phyloP scores from a whole-genome alignment of 2,329 filamentous ascomycete species.

The Drechslerella stenobrocha region DNA sequence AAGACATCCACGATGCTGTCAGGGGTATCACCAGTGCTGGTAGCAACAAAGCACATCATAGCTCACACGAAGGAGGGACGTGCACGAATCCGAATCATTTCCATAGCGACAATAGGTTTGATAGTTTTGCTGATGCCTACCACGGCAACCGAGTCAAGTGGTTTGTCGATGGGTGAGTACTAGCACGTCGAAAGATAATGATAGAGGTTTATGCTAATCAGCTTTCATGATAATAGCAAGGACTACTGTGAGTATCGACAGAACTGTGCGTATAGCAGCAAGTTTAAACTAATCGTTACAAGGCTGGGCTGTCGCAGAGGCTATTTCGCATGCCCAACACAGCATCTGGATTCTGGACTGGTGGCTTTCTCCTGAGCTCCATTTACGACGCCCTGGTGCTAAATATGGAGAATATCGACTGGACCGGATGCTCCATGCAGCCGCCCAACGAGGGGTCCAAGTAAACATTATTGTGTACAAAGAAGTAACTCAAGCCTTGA shows the following conservation, averaged over 20 bases:
- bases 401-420: slow-evolving; percentile 78
- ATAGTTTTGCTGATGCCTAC: slow-evolving; percentile 73
- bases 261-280: neutral
- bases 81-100: slow-evolving; percentile 39
- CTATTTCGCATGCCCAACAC: slow-evolving; percentile 74
- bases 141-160: slow-evolving; percentile 77
- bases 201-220: neutral
- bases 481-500: slow-evolving; percentile 73
- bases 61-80: slow-evolving; percentile 56
- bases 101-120: slow-evolving; percentile 60
- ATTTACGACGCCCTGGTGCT: slow-evolving; percentile 78
- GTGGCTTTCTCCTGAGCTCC: slow-evolving; percentile 89
- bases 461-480: slow-evolving; percentile 90
- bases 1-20: slow-evolving; percentile 26
- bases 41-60: slow-evolving; percentile 53
- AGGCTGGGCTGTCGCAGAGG: slow-evolving; percentile 77
- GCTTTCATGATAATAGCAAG: slow-evolving; percentile 22
- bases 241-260: slow-evolving; percentile 42
- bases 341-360: slow-evolving; percentile 85
- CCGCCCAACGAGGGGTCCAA: slow-evolving; percentile 79
- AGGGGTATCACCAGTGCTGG: slow-evolving; percentile 24
- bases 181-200: slow-evolving; percentile 60
- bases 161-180: slow-evolving; percentile 76
- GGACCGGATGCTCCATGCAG: slow-evolving; percentile 78
- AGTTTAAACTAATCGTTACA: slow-evolving; percentile 8